These are phyloP conservation scores for Camelina laxa DNA, from an alignment of 345 rosid species.

Conservation along the genomic window DNA sequence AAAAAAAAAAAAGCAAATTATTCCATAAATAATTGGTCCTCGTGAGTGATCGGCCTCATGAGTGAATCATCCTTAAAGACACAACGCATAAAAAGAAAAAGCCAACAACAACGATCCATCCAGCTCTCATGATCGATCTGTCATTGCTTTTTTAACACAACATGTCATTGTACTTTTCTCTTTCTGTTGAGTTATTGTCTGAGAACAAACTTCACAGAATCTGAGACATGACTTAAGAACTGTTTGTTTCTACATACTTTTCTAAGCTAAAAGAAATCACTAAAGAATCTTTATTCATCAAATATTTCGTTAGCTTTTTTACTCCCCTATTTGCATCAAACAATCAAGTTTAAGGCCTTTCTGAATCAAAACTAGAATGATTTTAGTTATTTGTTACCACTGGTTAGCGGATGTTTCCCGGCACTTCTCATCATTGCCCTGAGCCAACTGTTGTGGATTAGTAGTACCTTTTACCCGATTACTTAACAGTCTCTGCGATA, in stretches of 20 bases:
- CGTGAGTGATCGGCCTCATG: conserved; percentile 24
- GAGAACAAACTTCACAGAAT: conserved; percentile 2
- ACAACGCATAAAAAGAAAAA: conserved; percentile 29
- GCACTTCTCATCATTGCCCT: conserved; percentile 60
- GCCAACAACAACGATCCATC: conserved; percentile 30
- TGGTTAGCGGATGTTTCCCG: conserved; percentile 86
- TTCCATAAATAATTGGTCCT: conserved; percentile 29
- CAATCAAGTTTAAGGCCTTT: conserved; percentile 2
- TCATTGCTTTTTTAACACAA: conserved; percentile 28
- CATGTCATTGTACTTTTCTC: conserved; percentile 18
- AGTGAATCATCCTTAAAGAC: conserved; percentile 35
- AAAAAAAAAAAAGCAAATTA: background rate
- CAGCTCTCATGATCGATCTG: conserved; percentile 43
- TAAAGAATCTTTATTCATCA: conserved; percentile 9
- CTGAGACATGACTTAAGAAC: background rate
- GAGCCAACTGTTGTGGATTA: conserved; percentile 53
- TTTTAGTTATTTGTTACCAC: conserved; percentile 52
- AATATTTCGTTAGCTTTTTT: background rate
- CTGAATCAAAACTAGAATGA: conserved; percentile 1
- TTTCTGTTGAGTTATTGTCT: conserved; percentile 35
- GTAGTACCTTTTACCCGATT: conserved; percentile 57
- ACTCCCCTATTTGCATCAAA: background rate
- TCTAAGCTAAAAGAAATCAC: conserved; percentile 27
- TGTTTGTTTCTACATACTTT: conserved; percentile 9
- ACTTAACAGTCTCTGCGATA: conserved; percentile 61